These are phyloP conservation scores for Amanita polypyramis DNA, from an alignment of 768 basidiomycete species.

Conservation along the genomic window DNA sequence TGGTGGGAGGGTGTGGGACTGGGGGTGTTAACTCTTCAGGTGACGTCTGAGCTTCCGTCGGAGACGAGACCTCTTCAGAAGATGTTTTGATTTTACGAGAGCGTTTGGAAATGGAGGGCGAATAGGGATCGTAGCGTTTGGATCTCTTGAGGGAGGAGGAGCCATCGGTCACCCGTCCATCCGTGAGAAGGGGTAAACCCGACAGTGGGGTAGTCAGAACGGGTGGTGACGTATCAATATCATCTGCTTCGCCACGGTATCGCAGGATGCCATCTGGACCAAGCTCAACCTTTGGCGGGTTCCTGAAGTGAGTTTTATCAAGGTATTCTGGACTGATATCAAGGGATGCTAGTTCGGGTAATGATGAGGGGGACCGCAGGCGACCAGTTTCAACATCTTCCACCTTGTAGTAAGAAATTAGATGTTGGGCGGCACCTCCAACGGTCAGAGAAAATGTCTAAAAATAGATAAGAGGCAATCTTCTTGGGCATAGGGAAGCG, in stretches of 20 bases:
- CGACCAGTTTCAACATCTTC: constrained; percentile 87
- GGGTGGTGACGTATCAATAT: constrained; percentile 37
- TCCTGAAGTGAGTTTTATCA: constrained; percentile 84
- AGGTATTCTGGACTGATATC: constrained; percentile 85
- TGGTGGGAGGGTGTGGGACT: constrained; percentile 13
- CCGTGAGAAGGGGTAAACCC: constrained; percentile 38
- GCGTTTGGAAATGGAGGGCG: constrained; percentile 22
- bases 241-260: constrained; percentile 80
- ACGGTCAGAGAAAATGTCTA: constrained; percentile 91
- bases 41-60: constrained; percentile 3
- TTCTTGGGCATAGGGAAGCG: neutral
- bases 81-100: constrained; percentile 22
- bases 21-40: constrained; percentile 6
- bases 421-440: constrained; percentile 76
- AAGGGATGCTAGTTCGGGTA: constrained; percentile 78
- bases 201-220: constrained; percentile 30
- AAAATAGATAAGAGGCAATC: constrained; percentile 1
- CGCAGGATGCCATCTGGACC: constrained; percentile 74
- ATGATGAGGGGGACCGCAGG: constrained; percentile 76
- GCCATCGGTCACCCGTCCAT: constrained; percentile 30
- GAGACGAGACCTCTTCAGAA: constrained; percentile 3
- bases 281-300: constrained; percentile 81
- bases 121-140: constrained; percentile 35
- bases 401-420: constrained; percentile 91
- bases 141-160: constrained; percentile 23